A percentile compares a stretch with the other conserved stretches of the same genome.
phyloP scores from a whole-genome alignment of 352 stramenopile genomes.

The Globisporangium alternatum region DNA sequence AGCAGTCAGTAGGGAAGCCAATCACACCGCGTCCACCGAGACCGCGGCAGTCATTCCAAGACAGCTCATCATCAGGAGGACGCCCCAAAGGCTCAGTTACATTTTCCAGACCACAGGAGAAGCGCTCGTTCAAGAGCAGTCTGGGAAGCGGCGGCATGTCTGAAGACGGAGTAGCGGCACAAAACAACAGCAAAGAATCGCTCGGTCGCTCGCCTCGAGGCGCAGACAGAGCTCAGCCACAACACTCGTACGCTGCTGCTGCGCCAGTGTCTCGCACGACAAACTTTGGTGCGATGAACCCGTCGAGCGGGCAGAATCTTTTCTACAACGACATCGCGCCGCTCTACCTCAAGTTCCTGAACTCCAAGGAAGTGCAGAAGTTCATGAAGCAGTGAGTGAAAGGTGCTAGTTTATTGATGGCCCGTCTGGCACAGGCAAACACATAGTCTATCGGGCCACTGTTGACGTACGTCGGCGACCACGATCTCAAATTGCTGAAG shows the following conservation, averaged over 20 bases:
- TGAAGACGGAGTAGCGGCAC: background rate
- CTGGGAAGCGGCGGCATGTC: background rate
- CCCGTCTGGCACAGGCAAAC: too few relatives aligned
- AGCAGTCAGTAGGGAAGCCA: background rate
- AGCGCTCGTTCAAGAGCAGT: background rate
- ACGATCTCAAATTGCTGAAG: too few relatives aligned
- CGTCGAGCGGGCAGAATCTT: conserved; percentile 34
- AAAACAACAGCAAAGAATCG: conserved; percentile 7
- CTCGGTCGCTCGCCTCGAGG: conserved; percentile 1
- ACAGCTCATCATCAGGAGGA: background rate
- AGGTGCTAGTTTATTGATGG: too few relatives aligned
- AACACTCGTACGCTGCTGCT: background rate
- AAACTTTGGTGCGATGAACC: conserved; percentile 4
- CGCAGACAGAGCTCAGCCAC: background rate
- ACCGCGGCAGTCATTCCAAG: background rate
- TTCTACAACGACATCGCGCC: conserved; percentile 77
- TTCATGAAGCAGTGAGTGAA: conserved; percentile 36
- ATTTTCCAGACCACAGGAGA: background rate
- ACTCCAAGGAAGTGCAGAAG: conserved; percentile 61
- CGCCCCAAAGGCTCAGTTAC: background rate
- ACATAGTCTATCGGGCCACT: too few relatives aligned
- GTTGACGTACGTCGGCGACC: too few relatives aligned
- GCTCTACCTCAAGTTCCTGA: conserved; percentile 72
- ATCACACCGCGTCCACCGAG: conserved; percentile 10
- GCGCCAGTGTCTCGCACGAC: background rate